These are phyloP conservation scores for Russula earlei DNA, from an alignment of 768 basidiomycete genomes.

Conservation along the genomic window DNA sequence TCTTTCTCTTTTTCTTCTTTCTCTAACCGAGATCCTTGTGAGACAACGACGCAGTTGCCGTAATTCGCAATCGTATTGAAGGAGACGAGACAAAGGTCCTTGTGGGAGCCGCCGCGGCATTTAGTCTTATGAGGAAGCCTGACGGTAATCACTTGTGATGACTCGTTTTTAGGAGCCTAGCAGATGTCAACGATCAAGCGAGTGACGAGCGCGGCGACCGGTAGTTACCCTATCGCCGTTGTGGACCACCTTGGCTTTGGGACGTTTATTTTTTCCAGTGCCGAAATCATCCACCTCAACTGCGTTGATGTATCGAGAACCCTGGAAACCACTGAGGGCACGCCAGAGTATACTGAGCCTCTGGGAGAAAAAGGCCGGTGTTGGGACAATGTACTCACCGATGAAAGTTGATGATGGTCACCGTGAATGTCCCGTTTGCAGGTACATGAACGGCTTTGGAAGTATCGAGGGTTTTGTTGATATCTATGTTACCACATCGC, in stretches of 20 bases:
- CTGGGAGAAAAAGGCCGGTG: conserved; percentile 36
- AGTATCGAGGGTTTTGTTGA: conserved; percentile 32
- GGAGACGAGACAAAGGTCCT: conserved; percentile 42
- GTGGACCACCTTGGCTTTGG: conserved; percentile 32
- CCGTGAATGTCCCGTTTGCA: conserved; percentile 35
- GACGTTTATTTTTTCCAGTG: conserved; percentile 25
- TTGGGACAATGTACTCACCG: conserved; percentile 26
- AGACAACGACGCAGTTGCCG: conserved; percentile 45
- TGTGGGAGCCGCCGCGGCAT: conserved; percentile 39
- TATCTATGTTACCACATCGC: conserved; percentile 37
- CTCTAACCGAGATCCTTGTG: conserved; percentile 20
- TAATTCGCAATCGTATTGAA: conserved; percentile 42
- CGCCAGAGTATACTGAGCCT: conserved; percentile 23
- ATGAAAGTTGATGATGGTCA: conserved; percentile 39
- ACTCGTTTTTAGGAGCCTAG: conserved; percentile 32
- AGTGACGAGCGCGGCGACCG: neutral
- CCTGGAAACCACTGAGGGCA: conserved; percentile 33
- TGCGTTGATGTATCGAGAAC: conserved; percentile 36
- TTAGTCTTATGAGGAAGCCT: conserved; percentile 39
- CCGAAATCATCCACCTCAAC: conserved; percentile 39
- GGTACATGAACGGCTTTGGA: conserved; percentile 24
- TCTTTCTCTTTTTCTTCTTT: neutral
- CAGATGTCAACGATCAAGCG: neutral
- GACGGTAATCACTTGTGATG: conserved; percentile 35
- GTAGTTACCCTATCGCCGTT: conserved; percentile 41